Base-by-base conservation (phyloP, 345 rosid species). In the Melaleuca quinquenervia region DNA sequence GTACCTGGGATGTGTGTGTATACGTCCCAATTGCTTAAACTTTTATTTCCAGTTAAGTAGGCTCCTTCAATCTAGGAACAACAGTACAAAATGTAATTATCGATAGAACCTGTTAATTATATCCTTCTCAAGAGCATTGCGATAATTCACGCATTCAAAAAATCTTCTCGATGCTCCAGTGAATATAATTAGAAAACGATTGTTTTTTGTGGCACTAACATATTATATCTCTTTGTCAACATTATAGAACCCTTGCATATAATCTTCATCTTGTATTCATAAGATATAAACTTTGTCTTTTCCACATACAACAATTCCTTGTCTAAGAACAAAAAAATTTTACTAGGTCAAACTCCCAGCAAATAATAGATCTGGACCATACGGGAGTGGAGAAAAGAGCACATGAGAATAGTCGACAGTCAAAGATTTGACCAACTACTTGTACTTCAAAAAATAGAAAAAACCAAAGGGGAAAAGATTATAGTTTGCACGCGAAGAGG, bases 11-110 rank as follows among this genome's bases (percentile, higher is more conserved):
- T 45, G 58, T 88, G 88, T 2, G 90, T 54, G 70, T 84, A 86
- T 13, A 84, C 86, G 45, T 88, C 90, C 90, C 90, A 88, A 85
- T 82, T 88, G 88, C 90, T 86, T 6, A 88, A 83, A 55, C 90
- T 85, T 86, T 88, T 88, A 48, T 88, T 84, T 22, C 85, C 88
- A 0, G 53, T 36, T 32, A 84, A n/a, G 75, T 84, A 88, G 7
- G 90, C 90, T 86, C 90, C 90, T 86, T 88, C 90, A 3, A 88
- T 82, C 90, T 88, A 13, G 52, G 5, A 24, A 52, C 18, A n/a
- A 44, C 2, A 0, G 15, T 8, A 45, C 8, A 51, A 82, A 54
- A 14, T 7, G 18, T 62, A 55, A 6, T 15, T 54, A 27, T 52
- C 14, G 21, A 18, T 18, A 36, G 10, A 70, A 41, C 48, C 32